Evolutionary conservation across 352 stramenopile genomes (phyloP), one percentile per base, ranked within the genome.

Genomic region (Phytophthora sojae): DNA sequence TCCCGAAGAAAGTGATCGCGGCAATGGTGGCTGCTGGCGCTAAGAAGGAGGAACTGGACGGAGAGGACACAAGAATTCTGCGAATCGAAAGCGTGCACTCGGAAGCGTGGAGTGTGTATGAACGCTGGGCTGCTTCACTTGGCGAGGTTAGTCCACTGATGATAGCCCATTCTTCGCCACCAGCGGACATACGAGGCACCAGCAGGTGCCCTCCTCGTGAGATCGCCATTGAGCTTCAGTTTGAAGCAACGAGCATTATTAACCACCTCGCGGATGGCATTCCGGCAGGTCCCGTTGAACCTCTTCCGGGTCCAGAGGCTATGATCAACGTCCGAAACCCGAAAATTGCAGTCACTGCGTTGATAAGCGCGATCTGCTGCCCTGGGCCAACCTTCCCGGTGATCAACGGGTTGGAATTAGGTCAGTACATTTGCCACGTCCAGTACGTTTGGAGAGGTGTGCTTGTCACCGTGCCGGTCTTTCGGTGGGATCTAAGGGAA

Each of bases 201-300:
- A 9, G n/a, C 17, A 30, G 21, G 2, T 61, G 55, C 23, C 55
- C 55, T 61, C 35, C 55, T 8, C 29, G 39, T 51, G 37, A 35
- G 35, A 7, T 49, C 15, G 55, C 35, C 17, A 15, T 35, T 19
- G 14, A 39, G 4, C n/a, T 61, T 21, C 19, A 51, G 35, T 21
- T 51, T 7, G 55, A 61, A 61, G 55, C 32, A 7, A 61, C 51
- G 19, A 61, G 32, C 35, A 35, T 61, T 4, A 51, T 61, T 12
- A 35, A 61, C 19, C 55, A 61, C 55, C 37, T 61, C 3, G 55
- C 55, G 14, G 12, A 4, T 51, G 55, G 55, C 23, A 61, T 61
- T 47, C 55, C 55, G 21, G 17, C 19, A 9, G 8, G 51, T 32
- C 55, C 39, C 25, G 51, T 55, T 44, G 4, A 6, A 15, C 15